Evolutionary conservation across 2,329 filamentous ascomycete species (phyloP), one percentile per base, ranked within the genome.

Genomic region (Paraphoma chrysanthemicola): DNA sequence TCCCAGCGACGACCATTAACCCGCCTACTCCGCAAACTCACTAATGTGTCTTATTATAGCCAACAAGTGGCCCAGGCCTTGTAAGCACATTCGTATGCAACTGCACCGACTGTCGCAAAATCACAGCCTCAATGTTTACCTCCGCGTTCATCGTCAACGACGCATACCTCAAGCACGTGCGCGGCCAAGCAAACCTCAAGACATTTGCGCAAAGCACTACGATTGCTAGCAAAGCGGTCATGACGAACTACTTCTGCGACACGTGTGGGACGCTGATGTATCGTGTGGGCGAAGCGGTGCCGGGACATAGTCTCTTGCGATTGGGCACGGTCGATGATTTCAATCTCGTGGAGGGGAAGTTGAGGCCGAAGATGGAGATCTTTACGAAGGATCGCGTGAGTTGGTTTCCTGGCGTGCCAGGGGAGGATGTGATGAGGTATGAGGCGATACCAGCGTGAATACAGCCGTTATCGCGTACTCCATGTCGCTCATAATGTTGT

Each of bases 311-410:
- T 44, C 81, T 88, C 49, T 53, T 85, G 59, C 74, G 86, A 0
- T 80, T 86, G 48, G 87, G 87, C 0, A 87, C 84, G 1, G 80
- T 89, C 1, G 86, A 89, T 68, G 86, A 89, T 73, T 86, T 86
- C 50, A 70, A 65, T 49, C 64, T 89, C 53, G 79, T 82, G 39
- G 85, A 88, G 75, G 85, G 81, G 0, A 83, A 81, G 66, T 70
- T 89, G 59, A 83, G 75, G 66, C 86, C 86, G 0, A 69, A 68
- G 54, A 57, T 80, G 1, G 86, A 88, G 75, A 75, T 80, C 44
- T 88, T 81, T 68, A 74, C 72, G 0, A 80, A 85, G 69, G 77
- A 82, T 57, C 74, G 85, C 2, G 83, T 84, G 1, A 63, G 45
- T 6, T 88, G 85, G 85, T 67, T 23, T 38, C 3, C 33, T 11